These are phyloP conservation scores for Hysterium pulicare DNA, from an alignment of 2,329 filamentous ascomycete species.

Conservation along the genomic window DNA sequence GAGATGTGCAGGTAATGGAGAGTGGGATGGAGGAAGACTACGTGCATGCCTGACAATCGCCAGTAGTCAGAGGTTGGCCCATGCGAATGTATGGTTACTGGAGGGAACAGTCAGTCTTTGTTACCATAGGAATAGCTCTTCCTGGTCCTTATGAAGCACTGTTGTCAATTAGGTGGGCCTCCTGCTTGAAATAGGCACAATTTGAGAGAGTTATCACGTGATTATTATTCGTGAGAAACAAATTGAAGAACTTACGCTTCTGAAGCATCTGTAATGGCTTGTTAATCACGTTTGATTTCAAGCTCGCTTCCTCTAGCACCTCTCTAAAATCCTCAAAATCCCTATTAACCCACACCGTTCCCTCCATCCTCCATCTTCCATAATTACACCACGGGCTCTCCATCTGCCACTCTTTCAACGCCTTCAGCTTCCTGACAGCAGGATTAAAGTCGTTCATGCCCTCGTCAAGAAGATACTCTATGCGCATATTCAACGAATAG, in stretches of 20 bases:
- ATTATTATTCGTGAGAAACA: background rate
- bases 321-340: slow-evolving; percentile 32
- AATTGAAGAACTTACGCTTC: background rate
- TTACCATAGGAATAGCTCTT: background rate
- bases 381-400: slow-evolving; percentile 36
- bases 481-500: slow-evolving; percentile 30
- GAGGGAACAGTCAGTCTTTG: background rate
- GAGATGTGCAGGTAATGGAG: slow-evolving; percentile 32
- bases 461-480: slow-evolving; percentile 20
- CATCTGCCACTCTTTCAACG: slow-evolving; percentile 28
- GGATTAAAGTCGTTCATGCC: slow-evolving; percentile 25
- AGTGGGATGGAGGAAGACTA: slow-evolving; percentile 33
- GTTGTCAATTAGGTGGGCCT: too few relatives aligned
- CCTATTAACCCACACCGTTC: slow-evolving; percentile 27
- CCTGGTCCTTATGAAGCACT: too few relatives aligned
- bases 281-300: background rate
- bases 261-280: slow-evolving; percentile 13
- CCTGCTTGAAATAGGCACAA: too few relatives aligned
- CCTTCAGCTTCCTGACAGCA: slow-evolving; percentile 26
- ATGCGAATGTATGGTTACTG: slow-evolving; percentile 33
- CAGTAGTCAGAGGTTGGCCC: slow-evolving; percentile 30
- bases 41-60: slow-evolving; percentile 28
- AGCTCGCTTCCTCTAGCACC: slow-evolving; percentile 24
- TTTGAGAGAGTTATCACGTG: too few relatives aligned
- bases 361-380: slow-evolving; percentile 12